A percentile compares a stretch with the other conserved stretches of the same genome.
Evolutionary conservation across 345 rosid genomes (phyloP).

Genomic region (Arabidopsis arenosa): DNA sequence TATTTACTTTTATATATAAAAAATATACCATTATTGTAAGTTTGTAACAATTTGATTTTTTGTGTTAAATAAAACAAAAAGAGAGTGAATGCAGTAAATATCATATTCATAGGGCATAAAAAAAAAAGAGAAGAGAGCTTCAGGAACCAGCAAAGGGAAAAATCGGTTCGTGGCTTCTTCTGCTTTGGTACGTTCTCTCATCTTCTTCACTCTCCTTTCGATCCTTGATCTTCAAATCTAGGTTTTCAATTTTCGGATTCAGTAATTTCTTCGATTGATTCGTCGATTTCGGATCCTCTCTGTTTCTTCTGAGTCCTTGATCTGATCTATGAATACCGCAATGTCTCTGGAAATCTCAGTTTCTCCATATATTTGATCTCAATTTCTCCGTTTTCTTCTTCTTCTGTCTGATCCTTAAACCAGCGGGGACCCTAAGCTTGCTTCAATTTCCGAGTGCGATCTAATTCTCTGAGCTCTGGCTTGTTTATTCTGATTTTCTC

Average conservation of each 20-base stretch:
- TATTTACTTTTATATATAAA: too few species aligned
- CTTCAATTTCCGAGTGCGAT: slow-evolving; percentile 4
- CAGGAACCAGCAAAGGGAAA: background rate
- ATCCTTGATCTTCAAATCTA: background rate
- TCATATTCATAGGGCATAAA: slow-evolving; percentile 9
- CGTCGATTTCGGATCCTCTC: slow-evolving; percentile 25
- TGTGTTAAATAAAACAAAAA: too few species aligned
- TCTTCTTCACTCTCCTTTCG: background rate
- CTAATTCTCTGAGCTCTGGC: slow-evolving; percentile 29
- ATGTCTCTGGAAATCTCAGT: background rate
- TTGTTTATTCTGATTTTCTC: slow-evolving; percentile 27
- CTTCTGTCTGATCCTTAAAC: background rate
- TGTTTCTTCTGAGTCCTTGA: slow-evolving; percentile 15
- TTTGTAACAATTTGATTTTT: too few species aligned
- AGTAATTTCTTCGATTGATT: slow-evolving; percentile 3
- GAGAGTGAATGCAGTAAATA: too few species aligned
- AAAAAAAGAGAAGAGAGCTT: slow-evolving; percentile 1
- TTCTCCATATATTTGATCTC: slow-evolving; percentile 1
- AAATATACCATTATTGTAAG: too few species aligned
- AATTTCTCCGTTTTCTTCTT: too few species aligned
- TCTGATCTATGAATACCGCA: background rate
- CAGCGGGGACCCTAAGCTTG: slow-evolving; percentile 5
- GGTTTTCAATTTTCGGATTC: background rate
- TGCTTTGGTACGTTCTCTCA: slow-evolving; percentile 35
- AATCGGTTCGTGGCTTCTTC: background rate